phyloP scores from a whole-genome alignment of 164 flowering plant genomes.

The Dillenia suffruticosa region DNA sequence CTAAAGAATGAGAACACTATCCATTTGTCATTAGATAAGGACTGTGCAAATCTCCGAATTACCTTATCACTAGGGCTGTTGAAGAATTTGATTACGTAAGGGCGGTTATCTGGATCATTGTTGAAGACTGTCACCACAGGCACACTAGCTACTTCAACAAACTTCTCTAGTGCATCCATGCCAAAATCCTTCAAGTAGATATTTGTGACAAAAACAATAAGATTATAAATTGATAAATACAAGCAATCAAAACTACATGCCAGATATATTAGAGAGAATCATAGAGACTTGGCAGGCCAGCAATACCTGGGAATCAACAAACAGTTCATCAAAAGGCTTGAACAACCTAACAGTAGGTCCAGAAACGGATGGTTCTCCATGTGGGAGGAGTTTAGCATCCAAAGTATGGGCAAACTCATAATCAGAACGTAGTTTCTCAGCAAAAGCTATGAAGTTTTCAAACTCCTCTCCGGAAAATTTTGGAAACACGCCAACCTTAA shows the following conservation, averaged over 20 bases:
- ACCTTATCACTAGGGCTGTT: constrained; percentile 69
- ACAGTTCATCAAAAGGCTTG: constrained; percentile 93
- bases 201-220: neutral
- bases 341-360: constrained; percentile 69
- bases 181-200: constrained; percentile 58
- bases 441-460: constrained; percentile 50
- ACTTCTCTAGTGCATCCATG: constrained; percentile 60
- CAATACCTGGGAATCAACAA: constrained; percentile 78
- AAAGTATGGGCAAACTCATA: constrained; percentile 80
- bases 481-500: constrained; percentile 83
- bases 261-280: neutral
- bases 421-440: constrained; percentile 81
- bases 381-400: constrained; percentile 80
- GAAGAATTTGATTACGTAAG: constrained; percentile 67
- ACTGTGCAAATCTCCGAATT: constrained; percentile 1
- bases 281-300: neutral
- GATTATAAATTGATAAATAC: neutral
- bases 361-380: constrained; percentile 63
- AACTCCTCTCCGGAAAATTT: constrained; percentile 81
- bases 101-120: constrained; percentile 69
- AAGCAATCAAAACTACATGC: neutral
- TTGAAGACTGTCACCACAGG: constrained; percentile 60
- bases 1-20: no score
- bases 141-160: constrained; percentile 62
- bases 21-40: neutral